A percentile compares a stretch with the other conserved stretches of the same genome.
Evolutionary conservation across 129 eudicot species (phyloP).

Genomic region (Flaveria ramosissima): DNA sequence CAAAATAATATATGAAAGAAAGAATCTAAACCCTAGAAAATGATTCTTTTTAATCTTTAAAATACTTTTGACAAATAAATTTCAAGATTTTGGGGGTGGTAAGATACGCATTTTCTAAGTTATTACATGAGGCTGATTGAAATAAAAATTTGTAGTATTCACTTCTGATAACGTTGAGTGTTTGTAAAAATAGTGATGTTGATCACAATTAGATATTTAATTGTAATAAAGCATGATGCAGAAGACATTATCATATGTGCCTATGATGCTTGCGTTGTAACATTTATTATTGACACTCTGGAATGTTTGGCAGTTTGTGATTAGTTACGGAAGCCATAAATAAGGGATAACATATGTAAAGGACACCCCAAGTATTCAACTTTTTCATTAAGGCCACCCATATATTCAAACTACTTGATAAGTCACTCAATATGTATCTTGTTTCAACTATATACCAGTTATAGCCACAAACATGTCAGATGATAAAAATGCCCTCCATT

Average conservation of each 20-base stretch:
- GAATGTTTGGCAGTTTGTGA: neutral
- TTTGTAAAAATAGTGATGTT: no score
- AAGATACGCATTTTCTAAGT: conserved; percentile 16
- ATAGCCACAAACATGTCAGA: neutral
- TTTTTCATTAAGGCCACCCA: neutral
- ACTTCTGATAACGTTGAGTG: neutral
- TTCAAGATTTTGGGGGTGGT: neutral
- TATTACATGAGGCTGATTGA: neutral
- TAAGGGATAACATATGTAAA: neutral
- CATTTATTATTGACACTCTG: neutral
- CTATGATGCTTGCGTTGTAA: neutral
- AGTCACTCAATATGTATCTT: neutral
- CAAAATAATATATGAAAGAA: neutral
- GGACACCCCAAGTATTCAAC: neutral
- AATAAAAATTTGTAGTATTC: neutral
- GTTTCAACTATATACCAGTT: neutral
- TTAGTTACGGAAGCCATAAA: neutral
- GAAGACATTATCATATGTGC: neutral
- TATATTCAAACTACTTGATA: conserved; percentile 4
- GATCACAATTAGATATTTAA: no score
- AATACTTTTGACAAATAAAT: neutral
- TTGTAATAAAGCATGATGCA: neutral
- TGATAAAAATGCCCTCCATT: neutral
- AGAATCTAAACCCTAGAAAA: neutral
- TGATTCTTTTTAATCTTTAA: neutral